Conservation (phyloP, 2,329 filamentous ascomycete genomes). For the Alternaria brassicae region DNA sequence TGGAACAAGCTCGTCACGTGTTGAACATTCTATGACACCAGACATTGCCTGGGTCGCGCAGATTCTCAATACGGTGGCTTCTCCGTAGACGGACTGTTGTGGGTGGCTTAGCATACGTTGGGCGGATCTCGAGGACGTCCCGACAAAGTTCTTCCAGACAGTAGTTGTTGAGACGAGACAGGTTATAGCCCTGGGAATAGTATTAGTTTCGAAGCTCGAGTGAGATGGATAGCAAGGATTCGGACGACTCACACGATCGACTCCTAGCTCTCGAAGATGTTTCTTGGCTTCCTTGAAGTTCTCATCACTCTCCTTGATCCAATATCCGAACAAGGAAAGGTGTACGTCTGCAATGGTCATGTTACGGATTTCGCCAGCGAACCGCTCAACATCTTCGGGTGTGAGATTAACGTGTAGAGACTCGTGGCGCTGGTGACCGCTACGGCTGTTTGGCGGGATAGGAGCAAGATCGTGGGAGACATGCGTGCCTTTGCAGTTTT, state of each 20-base stretch:
- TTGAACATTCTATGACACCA: constrained; percentile 6
- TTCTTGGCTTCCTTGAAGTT: constrained; percentile 33
- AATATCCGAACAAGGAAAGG: constrained; percentile 34
- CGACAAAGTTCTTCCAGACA: constrained; percentile 24
- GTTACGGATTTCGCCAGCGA: constrained; percentile 29
- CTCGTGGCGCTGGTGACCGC: not conserved
- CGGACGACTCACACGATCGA: constrained; percentile 34
- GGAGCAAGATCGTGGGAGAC: not conserved
- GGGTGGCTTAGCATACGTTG: constrained; percentile 10
- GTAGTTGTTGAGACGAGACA: constrained; percentile 21
- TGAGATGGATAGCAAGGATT: not conserved
- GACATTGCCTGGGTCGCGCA: constrained; percentile 2
- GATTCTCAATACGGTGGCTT: constrained; percentile 5
- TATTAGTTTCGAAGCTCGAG: not conserved
- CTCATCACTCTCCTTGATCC: constrained; percentile 30
- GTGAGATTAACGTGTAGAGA: constrained; percentile 21
- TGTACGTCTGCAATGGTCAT: constrained; percentile 36
- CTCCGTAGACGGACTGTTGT: constrained; percentile 1
- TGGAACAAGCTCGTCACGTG: not conserved
- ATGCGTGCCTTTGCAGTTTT: not conserved
- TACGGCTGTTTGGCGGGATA: not conserved
- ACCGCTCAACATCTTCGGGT: constrained; percentile 15
- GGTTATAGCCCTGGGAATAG: constrained; percentile 25
- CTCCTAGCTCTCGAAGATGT: constrained; percentile 37
- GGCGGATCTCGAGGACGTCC: constrained; percentile 8